Evolutionary conservation across 78 protist genomes (phyloP), one percentile per base, ranked within the genome.

Genomic region (Anaeramoeba ignava): DNA sequence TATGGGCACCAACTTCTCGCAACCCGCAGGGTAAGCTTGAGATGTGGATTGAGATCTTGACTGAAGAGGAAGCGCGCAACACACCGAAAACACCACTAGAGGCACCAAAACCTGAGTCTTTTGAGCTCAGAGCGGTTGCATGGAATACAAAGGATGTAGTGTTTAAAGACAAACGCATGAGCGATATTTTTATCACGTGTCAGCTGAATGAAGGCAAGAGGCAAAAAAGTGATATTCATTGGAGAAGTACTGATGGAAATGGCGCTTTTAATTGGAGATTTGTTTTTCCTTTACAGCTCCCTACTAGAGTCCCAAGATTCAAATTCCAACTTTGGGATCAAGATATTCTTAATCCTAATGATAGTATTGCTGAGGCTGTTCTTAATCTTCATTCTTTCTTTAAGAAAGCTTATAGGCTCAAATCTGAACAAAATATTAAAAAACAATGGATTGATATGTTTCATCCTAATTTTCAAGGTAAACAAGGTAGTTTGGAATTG

Each of bases 301-400:
- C 88, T 31, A 33, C 31, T n/a, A 40, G 41, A 34, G 80, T 86
- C 39, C 88, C 88, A 31, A 84, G 88, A 17, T 33, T 86, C 31
- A 83, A 86, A 27, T 39, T 83, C 83, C 88, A 86, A 79, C 34
- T 86, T 1, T 86, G 88, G 88, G 88, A 86, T 81, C 3, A 86
- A 80, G 85, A 81, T 42, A 1, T 86, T 40, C 39, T 86, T 38
- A 38, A 3, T 79, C 86, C 88, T 8, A 86, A 86, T 40, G 88
- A 81, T 42, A 2, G 42, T 33, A 82, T 86, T 0, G 88, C 81
- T 41, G 88, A 86, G 37, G 86, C 38, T 27, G 42, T 39, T 12
- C 83, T 81, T 34, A 3, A 82, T 34, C 86, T 86, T 78, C 1
- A 8, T 3, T 83, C 85, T 12, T 12, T 86, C 1, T 68, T 86